Evolutionary conservation across 2,329 filamentous ascomycete species (phyloP).

Genomic region (Aspergillus sp.): DNA sequence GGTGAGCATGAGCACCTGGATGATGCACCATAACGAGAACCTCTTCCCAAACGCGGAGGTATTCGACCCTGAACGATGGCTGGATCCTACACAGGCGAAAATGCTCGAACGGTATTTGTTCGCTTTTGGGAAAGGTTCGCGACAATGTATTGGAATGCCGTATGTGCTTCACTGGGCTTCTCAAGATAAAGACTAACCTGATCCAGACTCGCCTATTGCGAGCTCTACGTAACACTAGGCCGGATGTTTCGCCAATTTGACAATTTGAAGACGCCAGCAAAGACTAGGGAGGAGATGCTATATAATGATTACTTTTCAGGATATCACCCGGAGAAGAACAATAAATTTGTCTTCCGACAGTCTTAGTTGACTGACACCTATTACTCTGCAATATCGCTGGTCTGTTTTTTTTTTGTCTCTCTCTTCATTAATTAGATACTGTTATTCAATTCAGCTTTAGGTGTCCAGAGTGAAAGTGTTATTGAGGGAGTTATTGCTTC

Average conservation of each 20-base stretch:
- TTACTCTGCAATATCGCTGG: neutral
- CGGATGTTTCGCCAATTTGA: conserved; percentile 31
- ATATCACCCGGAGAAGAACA: conserved; percentile 19
- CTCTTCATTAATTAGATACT: neutral
- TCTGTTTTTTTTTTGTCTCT: neutral
- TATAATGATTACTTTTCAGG: conserved; percentile 34
- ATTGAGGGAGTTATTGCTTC: neutral
- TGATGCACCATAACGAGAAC: conserved; percentile 32
- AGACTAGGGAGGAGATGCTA: conserved; percentile 23
- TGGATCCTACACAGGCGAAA: conserved; percentile 15
- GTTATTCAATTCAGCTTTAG: neutral
- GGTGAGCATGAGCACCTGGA: conserved; percentile 37
- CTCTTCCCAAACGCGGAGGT: conserved; percentile 33
- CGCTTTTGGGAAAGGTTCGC: conserved; percentile 37
- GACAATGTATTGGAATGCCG: conserved; percentile 37
- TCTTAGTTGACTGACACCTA: neutral
- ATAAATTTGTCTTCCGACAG: conserved; percentile 23
- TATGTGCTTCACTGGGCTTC: conserved; percentile 14
- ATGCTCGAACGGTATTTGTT: conserved; percentile 34
- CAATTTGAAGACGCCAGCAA: conserved; percentile 19
- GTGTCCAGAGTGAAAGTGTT: neutral
- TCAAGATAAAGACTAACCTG: neutral
- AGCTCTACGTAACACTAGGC: conserved; percentile 35
- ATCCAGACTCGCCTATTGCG: conserved; percentile 33
- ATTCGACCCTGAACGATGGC: conserved; percentile 41